Percentiles rank a stretch among this genome's conserved stretches.
Conservation (phyloP, 768 basidiomycete species). For the Trametes maxima region DNA sequence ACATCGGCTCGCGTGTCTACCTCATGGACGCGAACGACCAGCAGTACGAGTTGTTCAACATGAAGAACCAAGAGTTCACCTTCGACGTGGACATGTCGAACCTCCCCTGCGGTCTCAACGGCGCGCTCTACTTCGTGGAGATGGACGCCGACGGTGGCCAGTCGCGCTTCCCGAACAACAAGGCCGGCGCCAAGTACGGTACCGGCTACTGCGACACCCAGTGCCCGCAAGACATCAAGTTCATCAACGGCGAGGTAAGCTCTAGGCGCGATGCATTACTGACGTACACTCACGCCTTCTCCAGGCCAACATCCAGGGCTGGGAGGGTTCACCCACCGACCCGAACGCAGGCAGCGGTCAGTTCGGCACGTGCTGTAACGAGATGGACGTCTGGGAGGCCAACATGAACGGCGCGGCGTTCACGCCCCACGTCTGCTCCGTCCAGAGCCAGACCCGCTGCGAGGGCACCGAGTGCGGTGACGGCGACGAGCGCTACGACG, state of each 20-base stretch:
- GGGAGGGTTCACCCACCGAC: slow-evolving; percentile 22
- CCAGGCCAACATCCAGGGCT: slow-evolving; percentile 33
- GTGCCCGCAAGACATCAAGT: slow-evolving; percentile 60
- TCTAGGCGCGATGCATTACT: neutral
- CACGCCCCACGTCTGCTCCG: slow-evolving; percentile 31
- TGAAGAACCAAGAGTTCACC: slow-evolving; percentile 56
- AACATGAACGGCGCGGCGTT: slow-evolving; percentile 32
- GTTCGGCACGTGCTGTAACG: slow-evolving; percentile 35
- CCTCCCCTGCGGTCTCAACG: slow-evolving; percentile 61
- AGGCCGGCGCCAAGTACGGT: slow-evolving; percentile 60
- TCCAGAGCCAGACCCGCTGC: slow-evolving; percentile 51
- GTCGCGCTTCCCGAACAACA: slow-evolving; percentile 50
- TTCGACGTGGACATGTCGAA: slow-evolving; percentile 62
- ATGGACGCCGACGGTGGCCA: slow-evolving; percentile 60
- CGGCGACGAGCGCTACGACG: slow-evolving; percentile 38
- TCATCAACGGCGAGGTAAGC: slow-evolving; percentile 55
- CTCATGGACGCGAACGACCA: slow-evolving; percentile 44
- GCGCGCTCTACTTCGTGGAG: slow-evolving; percentile 33
- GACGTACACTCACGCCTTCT: slow-evolving; percentile 29
- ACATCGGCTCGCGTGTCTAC: slow-evolving; percentile 46
- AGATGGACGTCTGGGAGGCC: slow-evolving; percentile 40
- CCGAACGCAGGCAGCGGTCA: slow-evolving; percentile 33
- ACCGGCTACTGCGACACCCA: slow-evolving; percentile 67
- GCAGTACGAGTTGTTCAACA: slow-evolving; percentile 51
- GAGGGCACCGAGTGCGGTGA: slow-evolving; percentile 40